Base-by-base conservation (phyloP, 2,329 filamentous ascomycete species). In the Alternaria arbusti region DNA sequence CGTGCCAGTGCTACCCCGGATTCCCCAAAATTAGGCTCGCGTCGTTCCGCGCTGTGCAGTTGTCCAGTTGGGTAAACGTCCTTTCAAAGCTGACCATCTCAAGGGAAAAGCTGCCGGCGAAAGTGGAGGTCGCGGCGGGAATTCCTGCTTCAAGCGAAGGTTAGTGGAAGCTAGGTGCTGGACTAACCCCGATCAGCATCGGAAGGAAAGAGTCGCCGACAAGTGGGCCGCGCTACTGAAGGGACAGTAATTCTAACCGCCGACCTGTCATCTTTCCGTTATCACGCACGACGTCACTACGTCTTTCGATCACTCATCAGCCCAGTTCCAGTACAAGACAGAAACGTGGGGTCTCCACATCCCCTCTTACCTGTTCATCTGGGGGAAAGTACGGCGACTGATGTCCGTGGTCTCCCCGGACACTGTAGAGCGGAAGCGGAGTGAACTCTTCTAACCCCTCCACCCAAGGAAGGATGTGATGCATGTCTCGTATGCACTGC, bases 11-110 rank as follows among this genome's bases (percentile, higher is more conserved):
- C 44, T 61, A 66, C 68, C 70, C 70, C 70, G 59, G 63, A 57
- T 68, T 66, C 69, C 66, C 70, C 68, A 68, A 61, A 57, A 61
- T 63, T 54, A 56, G 59, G 49, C 47, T 64, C 69, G 70, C 68
- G 58, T 67, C 65, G 68, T 70, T 66, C 70, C 70, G 70, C 59
- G 47, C 60, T 62, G 63, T 65, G 59, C 61, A 49, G 59, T 58
- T 15, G 52, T 57, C 61, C 57, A 52, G 51, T 45, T 54, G 58
- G 52, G 47, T 57, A 60, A 50, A 45, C 20, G 47, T 52, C 55
- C 59, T 55, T 65, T 57, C 56, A 44, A 54, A 52, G 49, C 26
- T 57, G 58, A 30, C 59, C 45, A 44, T 46, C 52, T 52, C 57
- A 61, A 55, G 45, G 54, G 55, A 52, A 56, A 54, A 56, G 55